A percentile compares a stretch with the other conserved stretches of the same genome.
Conservation (phyloP, 306 rosid species). For the Sechiopsis laciniata region DNA sequence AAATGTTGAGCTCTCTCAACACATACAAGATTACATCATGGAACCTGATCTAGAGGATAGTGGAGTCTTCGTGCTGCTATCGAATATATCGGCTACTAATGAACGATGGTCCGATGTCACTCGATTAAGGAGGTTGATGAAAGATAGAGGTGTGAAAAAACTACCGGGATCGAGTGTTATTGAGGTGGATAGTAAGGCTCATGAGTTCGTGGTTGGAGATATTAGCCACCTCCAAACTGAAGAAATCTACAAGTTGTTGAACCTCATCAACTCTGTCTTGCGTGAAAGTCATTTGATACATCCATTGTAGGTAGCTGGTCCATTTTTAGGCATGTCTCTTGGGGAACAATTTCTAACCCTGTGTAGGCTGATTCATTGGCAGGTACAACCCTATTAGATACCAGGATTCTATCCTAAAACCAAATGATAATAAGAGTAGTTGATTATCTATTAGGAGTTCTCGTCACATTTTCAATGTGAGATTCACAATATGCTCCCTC, state of each 20-base stretch:
- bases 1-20: conserved; percentile 43
- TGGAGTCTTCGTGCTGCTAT: conserved; percentile 67
- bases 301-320: conserved; percentile 7
- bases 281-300: conserved; percentile 34
- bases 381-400: no score
- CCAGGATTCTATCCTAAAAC: no score
- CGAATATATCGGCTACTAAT: conserved; percentile 57
- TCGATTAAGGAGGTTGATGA: conserved; percentile 62
- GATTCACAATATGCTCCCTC: no score
- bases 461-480: no score
- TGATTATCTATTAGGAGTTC: no score
- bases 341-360: no score
- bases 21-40: conserved; percentile 40
- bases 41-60: conserved; percentile 52
- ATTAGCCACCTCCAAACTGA: conserved; percentile 49
- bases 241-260: conserved; percentile 40
- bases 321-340: not conserved
- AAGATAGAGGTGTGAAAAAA: conserved; percentile 61
- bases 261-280: conserved; percentile 36
- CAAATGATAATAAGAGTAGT: no score
- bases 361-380: not conserved
- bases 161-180: conserved; percentile 60
- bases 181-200: conserved; percentile 55
- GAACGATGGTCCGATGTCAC: conserved; percentile 67
- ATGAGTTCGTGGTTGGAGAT: conserved; percentile 59